These are phyloP conservation scores for Eragrostis nindensis DNA, from an alignment of 176 grass and related monocot genomes.

Conservation along the genomic window DNA sequence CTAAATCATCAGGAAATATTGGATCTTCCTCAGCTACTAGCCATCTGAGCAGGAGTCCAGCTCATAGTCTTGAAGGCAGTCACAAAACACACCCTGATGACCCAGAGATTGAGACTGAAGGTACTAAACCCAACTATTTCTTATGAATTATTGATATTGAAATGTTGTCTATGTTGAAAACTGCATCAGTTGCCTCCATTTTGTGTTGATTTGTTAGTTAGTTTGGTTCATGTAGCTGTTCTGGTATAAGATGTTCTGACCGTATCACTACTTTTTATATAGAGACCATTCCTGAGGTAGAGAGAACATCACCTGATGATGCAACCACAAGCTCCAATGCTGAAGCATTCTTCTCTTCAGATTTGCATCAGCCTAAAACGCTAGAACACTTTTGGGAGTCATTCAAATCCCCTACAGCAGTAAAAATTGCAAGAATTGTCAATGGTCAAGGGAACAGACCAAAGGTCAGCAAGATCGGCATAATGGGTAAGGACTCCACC, in stretches of 20 bases:
- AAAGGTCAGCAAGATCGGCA: conserved; percentile 48
- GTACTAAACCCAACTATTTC: conserved; percentile 43
- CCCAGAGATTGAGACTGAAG: conserved; percentile 52
- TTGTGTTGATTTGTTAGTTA: conserved; percentile 26
- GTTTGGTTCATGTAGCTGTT: conserved; percentile 6
- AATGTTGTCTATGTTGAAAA: neutral
- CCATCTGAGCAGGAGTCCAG: conserved; percentile 45
- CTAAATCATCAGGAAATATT: conserved; percentile 67
- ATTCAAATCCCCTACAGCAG: conserved; percentile 61
- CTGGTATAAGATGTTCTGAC: conserved; percentile 18
- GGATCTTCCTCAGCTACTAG: conserved; percentile 43
- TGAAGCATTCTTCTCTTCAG: conserved; percentile 61
- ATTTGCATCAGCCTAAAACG: conserved; percentile 59
- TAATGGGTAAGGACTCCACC: conserved; percentile 39
- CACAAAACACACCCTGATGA: conserved; percentile 49
- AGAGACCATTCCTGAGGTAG: conserved; percentile 46
- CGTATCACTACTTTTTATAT: conserved; percentile 21
- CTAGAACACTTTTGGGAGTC: conserved; percentile 68
- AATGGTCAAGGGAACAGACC: conserved; percentile 57
- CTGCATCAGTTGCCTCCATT: neutral
- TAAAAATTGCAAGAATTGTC: conserved; percentile 56
- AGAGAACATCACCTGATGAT: conserved; percentile 39
- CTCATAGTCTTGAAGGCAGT: conserved; percentile 43
- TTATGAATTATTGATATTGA: conserved; percentile 4
- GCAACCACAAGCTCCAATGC: conserved; percentile 53